phyloP scores from a whole-genome alignment of 2,329 filamentous ascomycete species.

The Aspergillus pseudonomiae region DNA sequence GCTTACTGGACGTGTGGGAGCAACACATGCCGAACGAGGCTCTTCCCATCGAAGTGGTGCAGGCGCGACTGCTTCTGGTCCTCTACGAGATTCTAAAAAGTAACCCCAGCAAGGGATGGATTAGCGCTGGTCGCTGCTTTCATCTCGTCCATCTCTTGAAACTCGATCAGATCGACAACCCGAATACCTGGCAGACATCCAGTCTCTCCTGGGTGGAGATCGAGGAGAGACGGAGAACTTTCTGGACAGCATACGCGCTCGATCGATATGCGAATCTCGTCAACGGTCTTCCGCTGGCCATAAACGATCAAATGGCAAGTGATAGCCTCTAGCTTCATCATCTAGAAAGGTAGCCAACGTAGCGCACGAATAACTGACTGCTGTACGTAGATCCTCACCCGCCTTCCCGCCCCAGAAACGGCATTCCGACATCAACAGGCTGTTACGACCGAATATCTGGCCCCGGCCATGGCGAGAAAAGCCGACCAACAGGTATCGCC shows the following conservation, averaged over 20 bases:
- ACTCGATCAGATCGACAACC: not conserved
- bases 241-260: not conserved
- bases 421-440: not conserved
- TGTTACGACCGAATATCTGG: not conserved
- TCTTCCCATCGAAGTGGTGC: not conserved
- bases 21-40: not conserved
- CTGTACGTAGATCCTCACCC: not conserved
- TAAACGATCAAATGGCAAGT: not conserved
- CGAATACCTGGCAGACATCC: not conserved
- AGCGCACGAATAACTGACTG: no score
- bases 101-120: not conserved
- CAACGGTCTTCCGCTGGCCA: not conserved
- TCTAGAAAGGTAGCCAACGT: no score
- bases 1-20: not conserved
- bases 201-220: not conserved
- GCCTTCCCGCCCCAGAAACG: not conserved
- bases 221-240: not conserved
- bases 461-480: not conserved
- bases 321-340: not conserved
- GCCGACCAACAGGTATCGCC: not conserved
- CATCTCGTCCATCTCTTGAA: not conserved
- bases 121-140: not conserved
- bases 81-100: not conserved
- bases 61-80: not conserved
- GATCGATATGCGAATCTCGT: not conserved